A percentile compares a stretch with the other conserved stretches of the same genome.
Evolutionary conservation across 148 eudicot genomes (phyloP).

Genomic region (Euryodendron excelsum): DNA sequence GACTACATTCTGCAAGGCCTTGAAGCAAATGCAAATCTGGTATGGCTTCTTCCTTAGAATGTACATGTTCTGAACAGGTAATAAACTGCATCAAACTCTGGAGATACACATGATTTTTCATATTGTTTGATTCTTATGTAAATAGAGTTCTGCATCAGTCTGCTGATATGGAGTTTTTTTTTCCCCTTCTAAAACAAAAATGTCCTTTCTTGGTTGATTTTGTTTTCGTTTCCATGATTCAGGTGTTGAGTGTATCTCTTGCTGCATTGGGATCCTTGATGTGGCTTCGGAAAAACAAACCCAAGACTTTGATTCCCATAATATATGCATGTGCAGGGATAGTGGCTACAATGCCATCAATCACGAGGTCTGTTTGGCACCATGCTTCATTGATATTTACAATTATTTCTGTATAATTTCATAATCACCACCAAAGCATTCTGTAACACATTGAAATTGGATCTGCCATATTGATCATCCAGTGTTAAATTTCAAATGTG

Average conservation of each 20-base stretch:
- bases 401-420: background rate
- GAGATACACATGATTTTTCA: background rate
- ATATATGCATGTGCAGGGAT: conserved; percentile 90
- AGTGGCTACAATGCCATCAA: conserved; percentile 93
- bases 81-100: background rate
- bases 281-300: conserved; percentile 98
- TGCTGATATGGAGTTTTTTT: background rate
- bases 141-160: background rate
- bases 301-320: conserved; percentile 79
- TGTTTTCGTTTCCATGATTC: conserved; percentile 18
- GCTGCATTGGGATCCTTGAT: conserved; percentile 96
- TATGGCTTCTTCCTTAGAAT: conserved; percentile 20
- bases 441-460: background rate
- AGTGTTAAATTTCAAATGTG: background rate
- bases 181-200: background rate
- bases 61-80: background rate
- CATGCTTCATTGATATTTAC: background rate
- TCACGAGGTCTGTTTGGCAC: conserved; percentile 59
- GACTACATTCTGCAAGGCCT: conserved; percentile 92
- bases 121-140: background rate
- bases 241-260: conserved; percentile 84
- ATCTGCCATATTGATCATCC: background rate
- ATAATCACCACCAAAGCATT: background rate
- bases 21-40: conserved; percentile 98
- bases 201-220: conserved; percentile 5